Percentiles rank a stretch among this genome's conserved stretches.
Conservation (phyloP, 2,329 filamentous ascomycete genomes). For the Leptoxyphium fumago region DNA sequence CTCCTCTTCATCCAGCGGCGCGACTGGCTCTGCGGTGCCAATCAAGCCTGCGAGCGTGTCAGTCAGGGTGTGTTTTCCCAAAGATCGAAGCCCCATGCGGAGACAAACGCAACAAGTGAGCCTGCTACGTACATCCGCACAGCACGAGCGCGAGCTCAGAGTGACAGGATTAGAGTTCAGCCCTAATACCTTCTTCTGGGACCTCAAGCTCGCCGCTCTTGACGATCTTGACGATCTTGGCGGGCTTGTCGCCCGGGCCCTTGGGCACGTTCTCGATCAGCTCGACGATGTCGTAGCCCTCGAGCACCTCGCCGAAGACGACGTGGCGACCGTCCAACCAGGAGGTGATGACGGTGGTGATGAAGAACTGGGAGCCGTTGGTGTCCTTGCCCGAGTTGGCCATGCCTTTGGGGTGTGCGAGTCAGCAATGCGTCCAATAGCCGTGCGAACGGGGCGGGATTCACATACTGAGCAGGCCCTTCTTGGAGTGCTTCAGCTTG, state of each 20-base stretch:
- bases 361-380: slow-evolving; percentile 84
- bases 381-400: slow-evolving; percentile 74
- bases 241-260: slow-evolving; percentile 51
- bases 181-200: slow-evolving; percentile 82
- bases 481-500: slow-evolving; percentile 83
- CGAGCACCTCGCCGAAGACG: slow-evolving; percentile 77
- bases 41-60: slow-evolving; percentile 26
- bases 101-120: slow-evolving; percentile 4
- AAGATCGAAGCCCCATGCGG: slow-evolving; percentile 1
- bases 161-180: slow-evolving; percentile 55
- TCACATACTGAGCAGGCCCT: slow-evolving; percentile 53
- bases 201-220: slow-evolving; percentile 76
- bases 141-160: slow-evolving; percentile 1
- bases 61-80: slow-evolving; percentile 2
- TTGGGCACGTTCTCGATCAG: slow-evolving; percentile 63
- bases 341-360: slow-evolving; percentile 65
- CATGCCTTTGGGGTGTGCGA: slow-evolving; percentile 42
- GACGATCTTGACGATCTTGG: slow-evolving; percentile 55
- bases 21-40: slow-evolving; percentile 27
- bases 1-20: slow-evolving; percentile 24
- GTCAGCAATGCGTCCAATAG: background rate
- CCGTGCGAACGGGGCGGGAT: background rate
- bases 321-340: slow-evolving; percentile 79
- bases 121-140: slow-evolving; percentile 16
- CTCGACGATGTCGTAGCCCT: slow-evolving; percentile 68